Evolutionary conservation across 345 rosid genomes (phyloP).

Genomic region (Eucalyptus shirleyi): DNA sequence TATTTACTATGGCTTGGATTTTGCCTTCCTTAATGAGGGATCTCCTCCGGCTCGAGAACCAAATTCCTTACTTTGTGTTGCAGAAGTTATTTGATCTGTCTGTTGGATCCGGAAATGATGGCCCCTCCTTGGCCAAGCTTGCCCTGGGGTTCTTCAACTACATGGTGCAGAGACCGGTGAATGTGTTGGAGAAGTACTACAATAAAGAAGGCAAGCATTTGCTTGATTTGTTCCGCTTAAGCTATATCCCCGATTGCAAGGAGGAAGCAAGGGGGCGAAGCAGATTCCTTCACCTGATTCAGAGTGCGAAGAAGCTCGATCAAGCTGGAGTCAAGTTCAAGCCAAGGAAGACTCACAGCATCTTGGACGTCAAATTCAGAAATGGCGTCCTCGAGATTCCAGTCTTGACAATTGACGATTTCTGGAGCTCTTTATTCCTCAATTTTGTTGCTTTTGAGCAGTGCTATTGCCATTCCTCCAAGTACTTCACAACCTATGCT

Average conservation of each 20-base stretch:
- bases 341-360: constrained; percentile 14
- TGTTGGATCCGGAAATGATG: constrained; percentile 4
- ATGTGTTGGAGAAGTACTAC: constrained; percentile 5
- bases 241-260: constrained; percentile 16
- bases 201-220: constrained; percentile 33
- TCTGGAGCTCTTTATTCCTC: constrained; percentile 19
- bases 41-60: constrained; percentile 40
- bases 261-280: background rate
- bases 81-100: constrained; percentile 37
- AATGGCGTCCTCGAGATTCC: constrained; percentile 42
- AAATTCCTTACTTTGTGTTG: constrained; percentile 61
- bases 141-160: constrained; percentile 59
- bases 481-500: constrained; percentile 37
- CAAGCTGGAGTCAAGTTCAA: constrained; percentile 38
- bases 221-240: constrained; percentile 53
- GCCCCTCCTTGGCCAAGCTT: constrained; percentile 21
- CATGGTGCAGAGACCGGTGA: constrained; percentile 17
- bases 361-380: constrained; percentile 27
- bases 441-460: constrained; percentile 52
- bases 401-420: constrained; percentile 20
- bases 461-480: constrained; percentile 24
- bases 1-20: constrained; percentile 64
- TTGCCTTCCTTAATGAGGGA: constrained; percentile 61
- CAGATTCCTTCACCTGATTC: constrained; percentile 21
- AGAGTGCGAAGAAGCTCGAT: constrained; percentile 45